Evolutionary conservation across 257 asterid genomes (phyloP).

Genomic region (Lavandula angustifolia): DNA sequence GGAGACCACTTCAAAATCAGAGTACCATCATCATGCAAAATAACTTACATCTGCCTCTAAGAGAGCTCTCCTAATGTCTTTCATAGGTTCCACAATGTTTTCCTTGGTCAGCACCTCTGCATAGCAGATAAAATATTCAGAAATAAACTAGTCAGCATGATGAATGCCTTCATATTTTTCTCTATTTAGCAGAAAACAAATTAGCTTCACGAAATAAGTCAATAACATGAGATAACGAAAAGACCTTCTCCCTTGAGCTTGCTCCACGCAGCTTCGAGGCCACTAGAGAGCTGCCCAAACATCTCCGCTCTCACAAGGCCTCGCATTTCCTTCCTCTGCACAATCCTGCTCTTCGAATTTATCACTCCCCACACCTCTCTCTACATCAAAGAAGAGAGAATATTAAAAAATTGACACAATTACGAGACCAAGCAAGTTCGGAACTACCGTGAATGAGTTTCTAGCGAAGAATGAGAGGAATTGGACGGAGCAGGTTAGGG

Average conservation of each 20-base stretch:
- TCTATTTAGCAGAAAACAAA: too few species aligned
- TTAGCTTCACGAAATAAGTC: background rate
- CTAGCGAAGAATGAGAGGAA: slow-evolving; percentile 58
- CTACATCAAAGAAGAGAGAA: slow-evolving; percentile 37
- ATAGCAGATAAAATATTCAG: slow-evolving; percentile 20
- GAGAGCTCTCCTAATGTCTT: slow-evolving; percentile 93
- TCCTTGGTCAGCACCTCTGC: slow-evolving; percentile 95
- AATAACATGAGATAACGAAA: background rate
- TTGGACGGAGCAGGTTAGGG: slow-evolving; percentile 46
- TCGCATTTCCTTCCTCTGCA: slow-evolving; percentile 43
- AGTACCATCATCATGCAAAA: slow-evolving; percentile 2
- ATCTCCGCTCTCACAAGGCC: slow-evolving; percentile 79
- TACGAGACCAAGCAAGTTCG: background rate
- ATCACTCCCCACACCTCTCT: slow-evolving; percentile 69
- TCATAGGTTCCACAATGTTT: slow-evolving; percentile 94
- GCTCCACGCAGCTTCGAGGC: slow-evolving; percentile 93
- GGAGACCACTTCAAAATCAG: slow-evolving; percentile 17
- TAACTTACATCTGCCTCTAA: slow-evolving; percentile 90
- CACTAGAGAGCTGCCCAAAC: slow-evolving; percentile 92
- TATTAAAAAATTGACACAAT: background rate
- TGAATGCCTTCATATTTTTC: background rate
- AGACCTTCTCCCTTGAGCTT: slow-evolving; percentile 98
- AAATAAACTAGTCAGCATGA: background rate
- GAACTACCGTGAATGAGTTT: slow-evolving; percentile 58
- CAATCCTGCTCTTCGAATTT: slow-evolving; percentile 39